phyloP scores from a whole-genome alignment of 306 rosid species.

The Dryas drummondii region DNA sequence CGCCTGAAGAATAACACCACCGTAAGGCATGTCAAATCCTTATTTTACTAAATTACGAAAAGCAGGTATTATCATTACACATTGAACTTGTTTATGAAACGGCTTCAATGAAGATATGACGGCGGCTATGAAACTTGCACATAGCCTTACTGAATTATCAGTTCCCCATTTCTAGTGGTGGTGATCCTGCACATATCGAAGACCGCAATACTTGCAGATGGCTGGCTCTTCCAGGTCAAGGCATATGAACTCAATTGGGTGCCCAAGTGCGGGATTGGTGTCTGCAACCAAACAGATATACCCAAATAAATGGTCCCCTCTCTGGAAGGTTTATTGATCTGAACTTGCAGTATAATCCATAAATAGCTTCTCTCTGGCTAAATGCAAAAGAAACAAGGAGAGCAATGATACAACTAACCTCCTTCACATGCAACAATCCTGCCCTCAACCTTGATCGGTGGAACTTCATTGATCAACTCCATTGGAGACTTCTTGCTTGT shows the following conservation, averaged over 20 bases:
- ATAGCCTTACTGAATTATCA: constrained; percentile 8
- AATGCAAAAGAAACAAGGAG: not conserved
- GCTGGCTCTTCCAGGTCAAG: constrained; percentile 77
- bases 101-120: constrained; percentile 19
- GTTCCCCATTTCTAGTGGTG: constrained; percentile 47
- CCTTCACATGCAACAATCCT: constrained; percentile 97
- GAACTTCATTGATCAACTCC: constrained; percentile 97
- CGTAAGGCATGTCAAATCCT: constrained; percentile 29
- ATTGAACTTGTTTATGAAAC: constrained; percentile 27
- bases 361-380: not conserved
- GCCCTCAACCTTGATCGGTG: constrained; percentile 89
- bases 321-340: not conserved
- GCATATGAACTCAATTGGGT: constrained; percentile 89
- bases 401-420: constrained; percentile 45
- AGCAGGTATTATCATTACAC: constrained; percentile 22
- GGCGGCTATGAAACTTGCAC: constrained; percentile 24
- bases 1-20: constrained; percentile 22
- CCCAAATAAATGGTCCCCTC: not conserved
- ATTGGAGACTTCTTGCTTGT: constrained; percentile 90
- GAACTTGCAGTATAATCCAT: not conserved
- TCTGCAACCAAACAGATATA: constrained; percentile 53
- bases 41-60: constrained; percentile 40
- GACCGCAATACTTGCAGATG: constrained; percentile 90
- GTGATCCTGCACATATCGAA: constrained; percentile 79
- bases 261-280: constrained; percentile 76